Percentiles rank a stretch among this genome's conserved stretches.
Conservation (phyloP, 257 asterid genomes). For the Solanum chmielewskii region DNA sequence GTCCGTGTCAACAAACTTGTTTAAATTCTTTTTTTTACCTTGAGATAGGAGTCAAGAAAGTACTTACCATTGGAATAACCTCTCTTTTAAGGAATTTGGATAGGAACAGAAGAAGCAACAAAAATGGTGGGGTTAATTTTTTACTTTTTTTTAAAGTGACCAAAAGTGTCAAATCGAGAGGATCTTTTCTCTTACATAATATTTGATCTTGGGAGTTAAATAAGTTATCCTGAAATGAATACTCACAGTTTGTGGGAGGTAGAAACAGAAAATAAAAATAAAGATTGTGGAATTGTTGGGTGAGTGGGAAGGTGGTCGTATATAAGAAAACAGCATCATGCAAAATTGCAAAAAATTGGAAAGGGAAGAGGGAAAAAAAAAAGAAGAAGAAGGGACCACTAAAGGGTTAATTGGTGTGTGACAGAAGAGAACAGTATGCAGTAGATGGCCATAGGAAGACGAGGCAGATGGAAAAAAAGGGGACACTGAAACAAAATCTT, state of each 20-base stretch:
- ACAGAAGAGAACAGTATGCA: slow-evolving; percentile 7
- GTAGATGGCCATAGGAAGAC: slow-evolving; percentile 47
- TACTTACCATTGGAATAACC: not conserved
- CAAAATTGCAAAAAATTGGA: not conserved
- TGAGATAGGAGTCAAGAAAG: not conserved
- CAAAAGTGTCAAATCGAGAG: slow-evolving; percentile 10
- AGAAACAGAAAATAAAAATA: not conserved
- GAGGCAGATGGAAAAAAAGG: slow-evolving; percentile 62
- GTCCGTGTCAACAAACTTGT: not conserved
- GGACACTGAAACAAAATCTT: slow-evolving; percentile 27
- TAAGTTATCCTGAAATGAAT: slow-evolving; percentile 12
- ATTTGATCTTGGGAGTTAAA: slow-evolving; percentile 2
- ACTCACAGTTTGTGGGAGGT: not conserved
- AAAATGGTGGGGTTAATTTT: slow-evolving; percentile 1
- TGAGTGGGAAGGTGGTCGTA: slow-evolving; percentile 1
- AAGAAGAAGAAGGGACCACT: slow-evolving; percentile 42
- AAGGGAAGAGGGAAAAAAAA: too few species aligned
- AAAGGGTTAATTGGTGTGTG: slow-evolving; percentile 28
- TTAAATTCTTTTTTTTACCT: not conserved
- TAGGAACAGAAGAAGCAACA: not conserved
- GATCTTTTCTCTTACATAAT: not conserved
- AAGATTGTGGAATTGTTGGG: not conserved
- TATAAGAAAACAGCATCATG: not conserved
- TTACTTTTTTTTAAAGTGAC: not conserved
- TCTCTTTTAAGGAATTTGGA: not conserved